These are phyloP conservation scores for Stropharia rugosoannulata DNA, from an alignment of 768 basidiomycete genomes.

Conservation along the genomic window DNA sequence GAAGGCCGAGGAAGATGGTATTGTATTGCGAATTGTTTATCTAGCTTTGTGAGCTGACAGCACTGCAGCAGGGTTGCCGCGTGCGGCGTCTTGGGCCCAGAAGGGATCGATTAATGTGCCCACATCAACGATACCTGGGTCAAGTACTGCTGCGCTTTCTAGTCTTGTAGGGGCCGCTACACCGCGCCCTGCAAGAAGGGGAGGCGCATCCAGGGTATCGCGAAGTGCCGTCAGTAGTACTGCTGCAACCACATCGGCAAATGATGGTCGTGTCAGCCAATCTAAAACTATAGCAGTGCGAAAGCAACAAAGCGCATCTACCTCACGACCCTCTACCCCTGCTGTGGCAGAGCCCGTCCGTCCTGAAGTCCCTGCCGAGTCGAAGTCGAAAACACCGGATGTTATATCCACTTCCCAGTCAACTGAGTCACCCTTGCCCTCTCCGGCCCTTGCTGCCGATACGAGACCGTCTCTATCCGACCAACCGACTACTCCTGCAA, in stretches of 20 bases:
- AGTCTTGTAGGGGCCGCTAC: conserved; percentile 8
- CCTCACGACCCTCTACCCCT: conserved; percentile 64
- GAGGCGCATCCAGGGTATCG: conserved; percentile 43
- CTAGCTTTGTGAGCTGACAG: conserved; percentile 12
- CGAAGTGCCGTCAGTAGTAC: conserved; percentile 32
- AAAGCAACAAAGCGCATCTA: conserved; percentile 40
- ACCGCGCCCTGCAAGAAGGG: conserved; percentile 42
- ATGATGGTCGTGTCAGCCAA: conserved; percentile 32
- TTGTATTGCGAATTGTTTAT: conserved; percentile 11
- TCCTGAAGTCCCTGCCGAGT: conserved; percentile 44
- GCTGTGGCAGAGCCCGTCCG: conserved; percentile 51
- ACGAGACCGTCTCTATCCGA: conserved; percentile 46
- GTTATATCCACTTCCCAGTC: conserved; percentile 22
- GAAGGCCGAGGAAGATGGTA: conserved; percentile 66
- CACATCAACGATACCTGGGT: conserved; percentile 16
- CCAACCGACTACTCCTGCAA: conserved; percentile 33
- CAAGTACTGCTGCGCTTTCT: conserved; percentile 9
- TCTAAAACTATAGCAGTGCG: conserved; percentile 41
- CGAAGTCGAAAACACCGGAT: conserved; percentile 41
- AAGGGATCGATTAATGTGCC: conserved; percentile 22
- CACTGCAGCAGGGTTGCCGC: conserved; percentile 54
- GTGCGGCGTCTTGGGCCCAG: conserved; percentile 65
- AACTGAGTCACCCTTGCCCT: conserved; percentile 45
- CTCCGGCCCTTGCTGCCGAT: conserved; percentile 51
- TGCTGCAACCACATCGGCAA: conserved; percentile 11